Evolutionary conservation across 2,329 filamentous ascomycete species (phyloP).

Genomic region (Alternaria sp.): DNA sequence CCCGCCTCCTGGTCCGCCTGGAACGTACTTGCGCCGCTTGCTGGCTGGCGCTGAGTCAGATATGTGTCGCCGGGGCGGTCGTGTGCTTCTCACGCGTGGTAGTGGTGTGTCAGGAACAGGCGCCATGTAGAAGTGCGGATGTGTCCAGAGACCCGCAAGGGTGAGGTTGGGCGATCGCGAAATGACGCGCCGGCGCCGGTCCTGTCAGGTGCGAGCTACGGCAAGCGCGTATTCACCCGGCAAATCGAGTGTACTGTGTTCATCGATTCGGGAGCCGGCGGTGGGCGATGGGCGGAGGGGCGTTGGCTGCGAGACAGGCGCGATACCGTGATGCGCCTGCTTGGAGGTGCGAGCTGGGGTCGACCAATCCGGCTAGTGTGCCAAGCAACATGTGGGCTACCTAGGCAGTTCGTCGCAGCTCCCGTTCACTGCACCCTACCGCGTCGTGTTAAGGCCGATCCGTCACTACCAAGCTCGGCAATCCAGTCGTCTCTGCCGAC

Average conservation of each 20-base stretch:
- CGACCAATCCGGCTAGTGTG: conserved; percentile 11
- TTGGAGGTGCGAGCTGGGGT: conserved; percentile 21
- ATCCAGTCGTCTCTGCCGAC: not conserved
- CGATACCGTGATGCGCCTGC: conserved; percentile 20
- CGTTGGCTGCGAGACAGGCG: conserved; percentile 28
- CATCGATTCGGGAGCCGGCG: conserved; percentile 29
- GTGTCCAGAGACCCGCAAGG: conserved; percentile 33
- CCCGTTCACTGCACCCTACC: conserved; percentile 1
- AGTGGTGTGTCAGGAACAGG: conserved; percentile 45
- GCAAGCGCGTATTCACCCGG: conserved; percentile 37
- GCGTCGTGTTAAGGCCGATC: not conserved
- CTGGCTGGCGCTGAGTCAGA: conserved; percentile 52
- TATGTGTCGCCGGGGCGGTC: conserved; percentile 41
- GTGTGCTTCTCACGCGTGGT: conserved; percentile 45
- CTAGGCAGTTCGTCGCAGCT: not conserved
- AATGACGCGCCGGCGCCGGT: conserved; percentile 37
- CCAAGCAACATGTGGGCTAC: conserved; percentile 13
- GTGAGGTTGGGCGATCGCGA: conserved; percentile 25
- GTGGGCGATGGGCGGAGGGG: conserved; percentile 17
- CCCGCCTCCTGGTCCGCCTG: conserved; percentile 84
- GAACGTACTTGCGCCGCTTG: conserved; percentile 70
- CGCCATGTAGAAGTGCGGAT: conserved; percentile 43
- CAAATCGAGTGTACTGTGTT: conserved; percentile 22
- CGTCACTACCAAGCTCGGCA: not conserved
- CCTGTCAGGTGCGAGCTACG: conserved; percentile 31